Evolutionary conservation across 2,329 filamentous ascomycete species (phyloP).

Genomic region (Colletotrichum lini): DNA sequence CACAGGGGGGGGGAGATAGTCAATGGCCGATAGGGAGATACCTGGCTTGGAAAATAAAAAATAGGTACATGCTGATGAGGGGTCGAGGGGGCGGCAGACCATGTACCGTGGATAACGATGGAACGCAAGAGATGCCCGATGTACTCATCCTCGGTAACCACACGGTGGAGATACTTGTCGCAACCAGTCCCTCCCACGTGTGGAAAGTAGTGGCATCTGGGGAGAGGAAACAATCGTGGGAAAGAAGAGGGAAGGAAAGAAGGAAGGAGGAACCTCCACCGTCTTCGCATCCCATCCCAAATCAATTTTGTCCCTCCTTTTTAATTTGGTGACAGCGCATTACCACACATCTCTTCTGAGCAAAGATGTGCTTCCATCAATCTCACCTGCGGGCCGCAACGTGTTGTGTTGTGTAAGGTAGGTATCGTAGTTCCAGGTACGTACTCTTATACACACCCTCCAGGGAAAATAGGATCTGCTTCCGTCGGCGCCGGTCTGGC

Average conservation of each 20-base stretch:
- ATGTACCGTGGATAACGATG: constrained; percentile 24
- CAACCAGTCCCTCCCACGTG: constrained; percentile 29
- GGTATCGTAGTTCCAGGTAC: not conserved
- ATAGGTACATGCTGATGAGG: constrained; percentile 11
- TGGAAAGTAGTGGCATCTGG: constrained; percentile 36
- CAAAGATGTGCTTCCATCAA: too few species aligned
- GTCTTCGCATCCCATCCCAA: too few species aligned
- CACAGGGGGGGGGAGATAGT: not conserved
- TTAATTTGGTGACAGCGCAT: not conserved
- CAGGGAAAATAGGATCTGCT: not conserved
- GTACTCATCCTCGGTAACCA: not conserved
- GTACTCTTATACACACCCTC: too few species aligned
- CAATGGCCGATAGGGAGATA: constrained; percentile 6
- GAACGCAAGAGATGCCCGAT: not conserved
- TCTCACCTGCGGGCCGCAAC: too few species aligned
- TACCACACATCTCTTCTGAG: not conserved
- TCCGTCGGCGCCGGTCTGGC: not conserved
- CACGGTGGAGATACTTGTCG: constrained; percentile 9
- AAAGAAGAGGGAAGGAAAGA: too few species aligned
- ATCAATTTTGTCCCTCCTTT: not conserved
- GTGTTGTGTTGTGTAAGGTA: not conserved
- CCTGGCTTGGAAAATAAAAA: too few species aligned
- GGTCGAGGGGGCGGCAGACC: not conserved
- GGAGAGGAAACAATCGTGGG: constrained; percentile 23
- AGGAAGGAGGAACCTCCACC: not conserved